A percentile compares a stretch with the other conserved stretches of the same genome.
These are phyloP conservation scores for Aureobasidium uvarum DNA, from an alignment of 2,329 filamentous ascomycete species.

Conservation along the genomic window DNA sequence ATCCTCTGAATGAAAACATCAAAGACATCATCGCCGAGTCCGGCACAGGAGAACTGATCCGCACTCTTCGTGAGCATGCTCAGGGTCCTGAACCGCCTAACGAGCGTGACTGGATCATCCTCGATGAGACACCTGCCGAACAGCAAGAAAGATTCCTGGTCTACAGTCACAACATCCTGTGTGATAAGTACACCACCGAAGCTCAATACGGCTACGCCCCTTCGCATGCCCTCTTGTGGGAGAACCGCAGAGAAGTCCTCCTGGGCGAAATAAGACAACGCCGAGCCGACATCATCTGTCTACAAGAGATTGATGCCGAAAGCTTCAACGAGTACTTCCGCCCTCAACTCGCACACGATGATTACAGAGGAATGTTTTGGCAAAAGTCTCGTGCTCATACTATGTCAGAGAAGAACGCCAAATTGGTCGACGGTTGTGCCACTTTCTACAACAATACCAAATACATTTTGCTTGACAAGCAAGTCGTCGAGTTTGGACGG, in stretches of 20 bases:
- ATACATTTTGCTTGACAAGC: slow-evolving; percentile 82
- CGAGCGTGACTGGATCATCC: slow-evolving; percentile 73
- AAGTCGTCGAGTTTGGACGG: slow-evolving; percentile 86
- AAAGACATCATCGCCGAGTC: slow-evolving; percentile 83
- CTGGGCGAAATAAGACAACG: slow-evolving; percentile 75
- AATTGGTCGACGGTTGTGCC: slow-evolving; percentile 90
- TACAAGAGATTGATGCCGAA: slow-evolving; percentile 91
- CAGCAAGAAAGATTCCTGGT: slow-evolving; percentile 70
- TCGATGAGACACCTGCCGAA: slow-evolving; percentile 54
- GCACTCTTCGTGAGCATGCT: slow-evolving; percentile 76
- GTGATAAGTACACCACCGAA: slow-evolving; percentile 85
- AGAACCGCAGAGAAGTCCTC: slow-evolving; percentile 79
- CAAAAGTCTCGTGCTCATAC: slow-evolving; percentile 87
- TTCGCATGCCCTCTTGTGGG: slow-evolving; percentile 77
- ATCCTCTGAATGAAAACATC: slow-evolving; percentile 72
- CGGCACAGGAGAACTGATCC: slow-evolving; percentile 82
- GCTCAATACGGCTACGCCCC: slow-evolving; percentile 89
- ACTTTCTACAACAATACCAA: slow-evolving; percentile 97
- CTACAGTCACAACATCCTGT: slow-evolving; percentile 93
- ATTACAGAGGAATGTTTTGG: slow-evolving; percentile 94
- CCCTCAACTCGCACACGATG: slow-evolving; percentile 77
- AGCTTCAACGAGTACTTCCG: slow-evolving; percentile 90
- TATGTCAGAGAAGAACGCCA: slow-evolving; percentile 85
- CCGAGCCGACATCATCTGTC: slow-evolving; percentile 83
- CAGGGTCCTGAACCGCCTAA: slow-evolving; percentile 79